These are phyloP conservation scores for Trichoderma arundinaceum DNA, from an alignment of 2,329 filamentous ascomycete genomes.

Conservation along the genomic window DNA sequence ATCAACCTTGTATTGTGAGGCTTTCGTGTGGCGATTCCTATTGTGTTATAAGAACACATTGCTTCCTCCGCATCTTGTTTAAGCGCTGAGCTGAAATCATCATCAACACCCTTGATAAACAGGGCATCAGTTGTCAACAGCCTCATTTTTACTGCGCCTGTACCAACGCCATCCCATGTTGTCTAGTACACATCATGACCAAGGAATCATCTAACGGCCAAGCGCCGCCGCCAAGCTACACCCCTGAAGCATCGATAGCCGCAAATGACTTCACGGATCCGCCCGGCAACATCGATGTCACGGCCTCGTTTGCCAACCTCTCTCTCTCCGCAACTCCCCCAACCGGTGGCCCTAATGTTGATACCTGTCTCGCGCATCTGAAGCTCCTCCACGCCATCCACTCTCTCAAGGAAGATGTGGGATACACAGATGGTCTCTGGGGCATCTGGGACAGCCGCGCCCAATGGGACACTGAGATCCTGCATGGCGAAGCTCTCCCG, in stretches of 20 bases:
- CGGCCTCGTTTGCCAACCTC: slow-evolving; percentile 18
- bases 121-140: not conserved
- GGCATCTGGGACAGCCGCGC: slow-evolving; percentile 60
- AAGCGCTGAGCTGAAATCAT: no score
- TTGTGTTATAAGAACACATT: no score
- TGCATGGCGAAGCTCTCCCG: slow-evolving; percentile 27
- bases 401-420: slow-evolving; percentile 70
- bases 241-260: not conserved
- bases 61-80: no score
- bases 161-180: not conserved
- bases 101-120: no score
- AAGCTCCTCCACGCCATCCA: slow-evolving; percentile 74
- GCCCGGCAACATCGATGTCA: slow-evolving; percentile 18
- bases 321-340: slow-evolving; percentile 8
- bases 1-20: no score
- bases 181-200: not conserved
- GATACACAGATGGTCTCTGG: slow-evolving; percentile 70
- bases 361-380: slow-evolving; percentile 73
- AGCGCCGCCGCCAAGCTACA: slow-evolving; percentile 19
- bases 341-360: slow-evolving; percentile 33
- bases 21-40: no score
- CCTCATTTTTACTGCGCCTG: not conserved
- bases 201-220: not conserved
- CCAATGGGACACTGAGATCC: slow-evolving; percentile 30
- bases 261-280: not conserved